Percentiles rank a stretch among this genome's conserved stretches.
Evolutionary conservation across 352 stramenopile species (phyloP).

Genomic region (Phytophthora tentaculata): DNA sequence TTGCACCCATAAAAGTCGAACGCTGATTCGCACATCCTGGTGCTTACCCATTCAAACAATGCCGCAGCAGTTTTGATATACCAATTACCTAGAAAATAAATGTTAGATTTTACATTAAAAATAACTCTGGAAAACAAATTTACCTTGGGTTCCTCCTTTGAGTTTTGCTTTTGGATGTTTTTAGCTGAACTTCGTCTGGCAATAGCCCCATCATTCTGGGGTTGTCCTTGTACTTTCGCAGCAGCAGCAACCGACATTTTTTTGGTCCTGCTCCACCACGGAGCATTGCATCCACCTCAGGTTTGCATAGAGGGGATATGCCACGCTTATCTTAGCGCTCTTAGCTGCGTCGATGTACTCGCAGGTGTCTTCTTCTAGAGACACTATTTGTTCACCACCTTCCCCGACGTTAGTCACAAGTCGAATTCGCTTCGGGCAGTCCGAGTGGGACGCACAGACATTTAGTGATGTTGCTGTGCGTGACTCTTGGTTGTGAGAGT

Average conservation of each 20-base stretch:
- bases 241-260: neutral
- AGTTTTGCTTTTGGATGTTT: neutral
- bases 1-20: neutral
- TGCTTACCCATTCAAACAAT: neutral
- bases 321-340: neutral
- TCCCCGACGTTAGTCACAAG: neutral
- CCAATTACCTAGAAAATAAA: neutral
- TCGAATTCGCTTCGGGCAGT: neutral
- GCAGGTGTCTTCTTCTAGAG: neutral
- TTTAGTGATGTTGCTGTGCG: neutral
- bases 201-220: neutral
- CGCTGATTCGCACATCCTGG: neutral
- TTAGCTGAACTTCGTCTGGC: neutral
- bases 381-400: neutral
- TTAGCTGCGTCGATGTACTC: neutral
- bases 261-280: neutral
- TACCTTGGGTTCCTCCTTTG: neutral
- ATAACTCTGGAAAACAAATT: neutral
- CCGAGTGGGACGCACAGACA: neutral
- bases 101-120: neutral
- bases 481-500: neutral
- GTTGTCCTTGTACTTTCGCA: neutral
- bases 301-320: neutral
- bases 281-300: neutral
- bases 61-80: neutral